Evolutionary conservation across 768 basidiomycete genomes (phyloP).

Genomic region (Psilocybe cyanescens): DNA sequence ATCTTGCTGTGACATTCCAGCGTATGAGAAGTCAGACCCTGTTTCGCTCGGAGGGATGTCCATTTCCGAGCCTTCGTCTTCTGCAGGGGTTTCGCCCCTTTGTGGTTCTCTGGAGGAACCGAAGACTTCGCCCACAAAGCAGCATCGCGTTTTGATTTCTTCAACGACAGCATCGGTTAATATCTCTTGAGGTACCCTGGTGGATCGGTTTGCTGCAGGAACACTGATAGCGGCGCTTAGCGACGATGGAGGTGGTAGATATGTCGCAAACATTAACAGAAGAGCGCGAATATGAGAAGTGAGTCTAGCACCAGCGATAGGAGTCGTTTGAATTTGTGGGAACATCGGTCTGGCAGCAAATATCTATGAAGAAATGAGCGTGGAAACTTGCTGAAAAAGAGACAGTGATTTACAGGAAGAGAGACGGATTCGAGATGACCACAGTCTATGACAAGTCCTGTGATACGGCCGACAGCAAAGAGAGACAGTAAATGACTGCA

Average conservation of each 20-base stretch:
- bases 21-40: slow-evolving; percentile 69
- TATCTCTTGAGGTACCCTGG: slow-evolving; percentile 76
- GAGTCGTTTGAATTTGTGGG: slow-evolving; percentile 81
- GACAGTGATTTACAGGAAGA: slow-evolving; percentile 68
- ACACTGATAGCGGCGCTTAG: slow-evolving; percentile 67
- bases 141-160: slow-evolving; percentile 87
- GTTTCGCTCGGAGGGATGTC: slow-evolving; percentile 54
- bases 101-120: slow-evolving; percentile 40
- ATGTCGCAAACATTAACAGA: slow-evolving; percentile 81
- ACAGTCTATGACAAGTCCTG: slow-evolving; percentile 92
- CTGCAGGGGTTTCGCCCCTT: slow-evolving; percentile 28
- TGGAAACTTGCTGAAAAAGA: not conserved
- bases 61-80: slow-evolving; percentile 40
- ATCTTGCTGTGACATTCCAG: slow-evolving; percentile 49
- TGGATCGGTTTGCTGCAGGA: slow-evolving; percentile 63
- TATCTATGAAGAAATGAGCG: slow-evolving; percentile 57
- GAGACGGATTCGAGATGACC: slow-evolving; percentile 91
- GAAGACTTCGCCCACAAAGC: slow-evolving; percentile 78
- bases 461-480: slow-evolving; percentile 85
- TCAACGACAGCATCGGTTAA: slow-evolving; percentile 84
- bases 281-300: slow-evolving; percentile 82
- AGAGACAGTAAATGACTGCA: slow-evolving; percentile 86
- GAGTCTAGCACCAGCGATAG: slow-evolving; percentile 83
- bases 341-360: slow-evolving; percentile 89
- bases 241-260: slow-evolving; percentile 79